These are phyloP conservation scores for Vanilla planifolia DNA, from an alignment of 106 monocot species.

Conservation along the genomic window DNA sequence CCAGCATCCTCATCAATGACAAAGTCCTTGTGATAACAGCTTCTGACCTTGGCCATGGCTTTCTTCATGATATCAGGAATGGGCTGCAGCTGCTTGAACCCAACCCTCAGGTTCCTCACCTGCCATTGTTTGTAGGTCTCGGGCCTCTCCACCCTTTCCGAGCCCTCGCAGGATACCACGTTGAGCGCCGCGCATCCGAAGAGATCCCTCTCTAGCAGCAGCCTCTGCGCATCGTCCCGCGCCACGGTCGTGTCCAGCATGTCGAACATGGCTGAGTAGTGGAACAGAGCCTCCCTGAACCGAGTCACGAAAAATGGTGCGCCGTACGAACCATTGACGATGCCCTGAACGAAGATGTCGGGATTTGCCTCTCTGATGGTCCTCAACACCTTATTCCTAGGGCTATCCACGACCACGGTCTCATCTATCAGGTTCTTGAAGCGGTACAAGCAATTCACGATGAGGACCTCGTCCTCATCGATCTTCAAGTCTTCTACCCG, in stretches of 20 bases:
- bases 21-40: constrained; percentile 66
- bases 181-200: constrained; percentile 65
- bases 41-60: constrained; percentile 35
- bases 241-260: constrained; percentile 74
- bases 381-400: constrained; percentile 63
- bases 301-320: constrained; percentile 87
- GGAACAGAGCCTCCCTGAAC: constrained; percentile 74
- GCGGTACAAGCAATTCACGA: constrained; percentile 62
- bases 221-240: constrained; percentile 57
- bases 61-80: constrained; percentile 41
- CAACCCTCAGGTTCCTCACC: constrained; percentile 65
- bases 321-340: constrained; percentile 69
- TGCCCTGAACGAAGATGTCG: constrained; percentile 61
- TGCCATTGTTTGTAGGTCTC: constrained; percentile 96
- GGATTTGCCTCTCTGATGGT: constrained; percentile 74
- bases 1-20: constrained; percentile 58
- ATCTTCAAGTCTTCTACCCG: constrained; percentile 62
- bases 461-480: constrained; percentile 57
- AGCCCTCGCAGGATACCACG: constrained; percentile 78
- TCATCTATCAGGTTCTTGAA: constrained; percentile 75
- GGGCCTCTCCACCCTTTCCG: constrained; percentile 75
- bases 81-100: constrained; percentile 54
- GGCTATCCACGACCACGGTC: constrained; percentile 68
- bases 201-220: constrained; percentile 61
- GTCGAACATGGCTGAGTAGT: constrained; percentile 74